phyloP scores from a whole-genome alignment of 768 basidiomycete species.

The Tulasnella sp. region DNA sequence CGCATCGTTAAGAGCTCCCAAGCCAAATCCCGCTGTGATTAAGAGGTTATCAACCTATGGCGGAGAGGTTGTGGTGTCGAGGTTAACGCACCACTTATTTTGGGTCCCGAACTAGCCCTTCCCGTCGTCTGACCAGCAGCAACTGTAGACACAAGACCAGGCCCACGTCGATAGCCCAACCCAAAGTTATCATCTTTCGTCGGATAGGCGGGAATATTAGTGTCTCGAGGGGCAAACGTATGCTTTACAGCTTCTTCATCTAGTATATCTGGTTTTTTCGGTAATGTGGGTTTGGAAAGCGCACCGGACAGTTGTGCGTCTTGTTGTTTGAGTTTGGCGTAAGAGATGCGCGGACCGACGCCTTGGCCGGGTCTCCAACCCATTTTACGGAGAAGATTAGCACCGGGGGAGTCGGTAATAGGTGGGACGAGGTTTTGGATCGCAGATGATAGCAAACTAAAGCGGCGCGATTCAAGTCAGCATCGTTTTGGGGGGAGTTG shows the following conservation, averaged over 20 bases:
- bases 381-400: conserved; percentile 83
- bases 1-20: conserved; percentile 83
- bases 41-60: background rate
- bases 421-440: conserved; percentile 62
- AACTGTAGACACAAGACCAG: conserved; percentile 27
- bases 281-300: conserved; percentile 26
- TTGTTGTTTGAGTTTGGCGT: conserved; percentile 60
- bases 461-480: background rate
- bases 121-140: background rate
- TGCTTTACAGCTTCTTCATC: conserved; percentile 81
- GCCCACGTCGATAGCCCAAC: conserved; percentile 61
- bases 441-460: conserved; percentile 48
- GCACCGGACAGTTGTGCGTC: conserved; percentile 36
- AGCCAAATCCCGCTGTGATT: conserved; percentile 63
- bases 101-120: conserved; percentile 11
- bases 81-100: conserved; percentile 18
- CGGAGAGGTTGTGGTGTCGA: background rate
- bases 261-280: conserved; percentile 37
- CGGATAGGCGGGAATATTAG: conserved; percentile 44
- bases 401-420: conserved; percentile 68
- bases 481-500: background rate
- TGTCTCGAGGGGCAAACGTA: conserved; percentile 74
- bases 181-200: conserved; percentile 72
- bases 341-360: conserved; percentile 77
- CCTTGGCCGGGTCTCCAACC: conserved; percentile 92